Conservation (phyloP, 345 rosid species). For the Gossypium stocksii region DNA sequence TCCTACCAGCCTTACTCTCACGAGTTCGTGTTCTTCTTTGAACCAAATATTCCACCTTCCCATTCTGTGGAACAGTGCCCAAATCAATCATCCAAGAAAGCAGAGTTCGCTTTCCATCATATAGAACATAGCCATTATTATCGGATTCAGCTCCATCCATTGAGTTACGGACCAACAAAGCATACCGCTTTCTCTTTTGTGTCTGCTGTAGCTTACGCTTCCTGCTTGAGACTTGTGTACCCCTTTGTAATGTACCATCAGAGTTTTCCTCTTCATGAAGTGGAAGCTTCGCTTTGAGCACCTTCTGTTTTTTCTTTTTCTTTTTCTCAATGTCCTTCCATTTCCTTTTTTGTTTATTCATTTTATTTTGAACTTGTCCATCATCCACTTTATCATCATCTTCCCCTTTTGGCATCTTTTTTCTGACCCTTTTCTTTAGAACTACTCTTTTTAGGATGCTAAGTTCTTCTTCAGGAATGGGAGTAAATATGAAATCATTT, state of each 20-base stretch:
- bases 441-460: constrained; percentile 42
- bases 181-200: constrained; percentile 53
- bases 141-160: constrained; percentile 40
- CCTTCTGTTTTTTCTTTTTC: constrained; percentile 13
- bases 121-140: constrained; percentile 53
- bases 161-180: constrained; percentile 63
- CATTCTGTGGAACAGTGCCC: constrained; percentile 49
- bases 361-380: constrained; percentile 28
- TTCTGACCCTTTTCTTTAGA: constrained; percentile 45
- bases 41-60: constrained; percentile 54
- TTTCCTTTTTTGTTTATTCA: constrained; percentile 14
- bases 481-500: constrained; percentile 52
- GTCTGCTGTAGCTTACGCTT: constrained; percentile 43
- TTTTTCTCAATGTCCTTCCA: neutral
- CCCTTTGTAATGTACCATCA: constrained; percentile 18
- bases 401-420: constrained; percentile 27
- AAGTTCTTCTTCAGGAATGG: constrained; percentile 70
- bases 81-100: constrained; percentile 85
- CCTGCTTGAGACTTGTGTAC: constrained; percentile 24
- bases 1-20: constrained; percentile 33
- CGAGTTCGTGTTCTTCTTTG: constrained; percentile 31
- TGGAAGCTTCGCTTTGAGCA: constrained; percentile 21
- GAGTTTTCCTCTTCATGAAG: constrained; percentile 17
- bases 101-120: constrained; percentile 70
- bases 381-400: constrained; percentile 13